Base-by-base conservation (phyloP, 148 eudicot species). In the Vaccinium myrtillus region DNA sequence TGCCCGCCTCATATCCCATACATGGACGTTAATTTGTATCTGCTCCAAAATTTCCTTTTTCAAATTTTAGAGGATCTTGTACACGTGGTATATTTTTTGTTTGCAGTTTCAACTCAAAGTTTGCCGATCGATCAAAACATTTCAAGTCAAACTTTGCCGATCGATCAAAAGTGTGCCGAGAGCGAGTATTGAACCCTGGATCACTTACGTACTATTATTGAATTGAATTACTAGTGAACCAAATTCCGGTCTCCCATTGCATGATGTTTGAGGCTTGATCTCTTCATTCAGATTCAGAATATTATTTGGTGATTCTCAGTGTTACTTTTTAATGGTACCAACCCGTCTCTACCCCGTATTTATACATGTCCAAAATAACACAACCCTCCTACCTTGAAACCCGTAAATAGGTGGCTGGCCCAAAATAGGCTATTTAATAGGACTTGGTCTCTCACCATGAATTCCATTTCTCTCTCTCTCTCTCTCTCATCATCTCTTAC, bases 361-460 rank as follows among this genome's bases (percentile, higher is more conserved):
- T 43, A 43, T 43, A 43, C 46, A 43, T 43, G 46, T 5, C 7
- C 46, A 43, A 43, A 43, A 43, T 43, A 43, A 78, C 27, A 78
- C 61, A 78, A 27, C 43, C 58, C 61, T 53, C 36, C 61, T 53
- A 32, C 63, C 59, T 78, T 78, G 63, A 78, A 51, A 78, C 61
- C 11, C 80, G 80, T 50, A 25, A 14, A 78, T 8, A 25, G 32
- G 80, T 51, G 61, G 81, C 81, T 25, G 61, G 81, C 81, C 81
- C 21, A 78, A 54, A 77, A 49, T 49, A 32, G 65, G 81, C 63
- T 53, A 19, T 78, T n/a, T 25, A 25, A 32, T 30, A 27, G 23
- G 81, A 78, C 81, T 78, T 30, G 81, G 63, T 78, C 71, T 80
- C 51, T 48, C 82, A 56, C 82, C 81, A 21, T 80, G 3, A 58